Conservation (phyloP, 148 eudicot species). For the Amaranthus cruentus region DNA sequence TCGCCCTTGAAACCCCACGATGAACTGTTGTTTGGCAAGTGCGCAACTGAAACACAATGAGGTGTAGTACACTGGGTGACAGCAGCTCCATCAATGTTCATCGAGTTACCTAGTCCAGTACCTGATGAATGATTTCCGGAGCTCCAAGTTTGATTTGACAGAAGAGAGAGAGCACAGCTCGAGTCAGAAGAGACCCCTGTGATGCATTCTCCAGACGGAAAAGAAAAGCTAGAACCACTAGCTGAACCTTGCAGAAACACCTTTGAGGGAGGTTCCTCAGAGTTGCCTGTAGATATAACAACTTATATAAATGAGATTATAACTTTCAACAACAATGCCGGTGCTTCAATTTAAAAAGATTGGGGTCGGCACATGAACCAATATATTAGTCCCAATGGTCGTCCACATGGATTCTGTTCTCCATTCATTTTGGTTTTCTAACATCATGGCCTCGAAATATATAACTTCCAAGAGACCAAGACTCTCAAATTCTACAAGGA, state of each 20-base stretch:
- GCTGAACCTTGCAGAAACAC: conserved; percentile 44
- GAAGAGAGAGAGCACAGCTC: conserved; percentile 93
- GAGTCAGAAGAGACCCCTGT: conserved; percentile 43
- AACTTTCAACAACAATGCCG: too few relatives aligned
- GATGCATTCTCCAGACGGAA: conserved; percentile 60
- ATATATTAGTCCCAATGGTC: too few relatives aligned
- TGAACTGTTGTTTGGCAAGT: conserved; percentile 28
- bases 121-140: conserved; percentile 35
- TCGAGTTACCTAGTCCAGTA: conserved; percentile 36
- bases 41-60: conserved; percentile 34
- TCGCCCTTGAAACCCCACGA: conserved; percentile 52
- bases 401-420: too few relatives aligned
- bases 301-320: not conserved
- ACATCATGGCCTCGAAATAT: too few relatives aligned
- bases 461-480: too few relatives aligned
- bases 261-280: conserved; percentile 38
- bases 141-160: conserved; percentile 59
- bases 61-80: conserved; percentile 38
- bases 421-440: too few relatives aligned
- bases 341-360: too few relatives aligned
- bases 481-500: too few relatives aligned
- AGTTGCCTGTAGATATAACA: conserved; percentile 30
- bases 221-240: conserved; percentile 29
- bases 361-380: too few relatives aligned
- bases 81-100: conserved; percentile 35